Evolutionary conservation across 805 yeast genomes (phyloP).

Genomic region (Priceomyces melissophilus): DNA sequence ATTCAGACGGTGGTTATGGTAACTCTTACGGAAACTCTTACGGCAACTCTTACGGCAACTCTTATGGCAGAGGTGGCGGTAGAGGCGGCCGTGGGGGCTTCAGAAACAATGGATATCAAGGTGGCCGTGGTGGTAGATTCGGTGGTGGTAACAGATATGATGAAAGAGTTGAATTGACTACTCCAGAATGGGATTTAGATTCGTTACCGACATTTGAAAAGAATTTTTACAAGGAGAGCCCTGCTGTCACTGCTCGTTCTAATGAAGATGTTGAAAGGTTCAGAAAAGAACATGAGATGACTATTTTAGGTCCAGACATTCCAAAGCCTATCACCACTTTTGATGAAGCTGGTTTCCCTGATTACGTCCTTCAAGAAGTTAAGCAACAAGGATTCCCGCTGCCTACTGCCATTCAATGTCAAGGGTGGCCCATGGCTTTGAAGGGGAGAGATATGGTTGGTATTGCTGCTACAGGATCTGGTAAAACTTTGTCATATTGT

Average conservation of each 20-base stretch:
- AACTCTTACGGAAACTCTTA: constrained; percentile 2
- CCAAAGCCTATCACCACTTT: constrained; percentile 92
- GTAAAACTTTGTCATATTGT: constrained; percentile 96
- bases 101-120: constrained; percentile 15
- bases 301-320: constrained; percentile 73
- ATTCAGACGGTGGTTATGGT: too few relatives aligned
- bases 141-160: constrained; percentile 36
- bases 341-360: constrained; percentile 98
- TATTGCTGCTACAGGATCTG: constrained; percentile 98
- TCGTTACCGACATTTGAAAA: constrained; percentile 87
- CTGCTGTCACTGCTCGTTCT: constrained; percentile 68
- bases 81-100: constrained; percentile 34
- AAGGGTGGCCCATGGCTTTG: constrained; percentile 99
- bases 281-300: constrained; percentile 85
- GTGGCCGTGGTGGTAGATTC: constrained; percentile 38
- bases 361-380: constrained; percentile 84
- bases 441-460: constrained; percentile 99
- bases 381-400: constrained; percentile 86
- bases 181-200: constrained; percentile 79
- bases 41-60: constrained; percentile 1
- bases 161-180: constrained; percentile 48
- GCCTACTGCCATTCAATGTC: constrained; percentile 97
- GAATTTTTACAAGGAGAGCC: constrained; percentile 88
- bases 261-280: constrained; percentile 70
- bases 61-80: constrained; percentile 28